Evolutionary conservation across 2,329 filamentous ascomycete species (phyloP), one percentile per base, ranked within the genome.

Genomic region (Chaetomiaceae sp.): DNA sequence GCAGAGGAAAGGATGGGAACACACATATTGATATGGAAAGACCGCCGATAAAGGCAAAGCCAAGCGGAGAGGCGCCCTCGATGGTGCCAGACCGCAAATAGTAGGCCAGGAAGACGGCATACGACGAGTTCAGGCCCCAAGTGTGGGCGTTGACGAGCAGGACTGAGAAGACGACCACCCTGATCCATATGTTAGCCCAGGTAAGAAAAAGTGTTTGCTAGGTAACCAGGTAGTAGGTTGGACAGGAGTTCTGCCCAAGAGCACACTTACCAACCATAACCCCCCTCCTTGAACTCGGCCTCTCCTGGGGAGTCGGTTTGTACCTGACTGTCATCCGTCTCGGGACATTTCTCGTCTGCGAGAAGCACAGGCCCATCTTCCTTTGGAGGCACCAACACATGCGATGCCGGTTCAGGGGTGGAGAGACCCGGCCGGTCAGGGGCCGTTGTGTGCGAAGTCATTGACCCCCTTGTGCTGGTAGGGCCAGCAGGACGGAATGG

Each of bases 41-140:
- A 0, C 84, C 84, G 25, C 88, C 88, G n/a, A 92, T 78, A 65
- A 92, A 91, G 37, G 88, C 88, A 68, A 85, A 91, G 6, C 84
- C 77, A 2, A 91, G 76, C 2, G 79, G 71, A 0, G 80, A 82
- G 2, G 86, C 80, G 14, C 79, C 81, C 0, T 82, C 78, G 58
- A 87, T 90, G 20, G 77, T 75, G 48, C 83, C 72, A 45, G 78
- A 79, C 17, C 76, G 72, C 15, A 82, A 71, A 55, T 81, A 82
- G 60, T 81, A 75, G 4, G 80, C 79, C 4, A 83, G 72, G 61
- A 83, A 83, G 33, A 83, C 77, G 43, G 72, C 69, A 57, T 80
- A 88, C 2, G 79, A 77, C 75, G 79, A 82, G 66, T 89, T 90
- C 56, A 90, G 71, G 7, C 87, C 87, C 87, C 87, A 90, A 1